phyloP scores from a whole-genome alignment of 805 yeast genomes.

The Babjeviella inositovora region DNA sequence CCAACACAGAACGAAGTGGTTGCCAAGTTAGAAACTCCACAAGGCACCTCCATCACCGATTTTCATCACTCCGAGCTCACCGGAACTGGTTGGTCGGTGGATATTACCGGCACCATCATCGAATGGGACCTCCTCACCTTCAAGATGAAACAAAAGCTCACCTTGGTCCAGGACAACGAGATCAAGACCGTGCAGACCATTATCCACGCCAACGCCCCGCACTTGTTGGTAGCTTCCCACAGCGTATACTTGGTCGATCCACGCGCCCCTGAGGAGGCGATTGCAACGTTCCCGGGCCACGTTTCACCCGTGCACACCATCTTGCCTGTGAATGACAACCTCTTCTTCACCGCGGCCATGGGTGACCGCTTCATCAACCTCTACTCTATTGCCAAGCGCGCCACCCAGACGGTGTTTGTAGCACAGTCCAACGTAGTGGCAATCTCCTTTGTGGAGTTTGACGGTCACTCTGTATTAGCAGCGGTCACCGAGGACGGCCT shows the following conservation, averaged over 20 bases:
- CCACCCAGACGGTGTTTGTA: constrained; percentile 42
- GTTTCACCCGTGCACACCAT: constrained; percentile 47
- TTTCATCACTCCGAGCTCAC: constrained; percentile 25
- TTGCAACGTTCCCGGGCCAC: constrained; percentile 59
- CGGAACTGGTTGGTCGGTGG: constrained; percentile 40
- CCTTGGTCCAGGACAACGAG: constrained; percentile 10
- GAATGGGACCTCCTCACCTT: constrained; percentile 45
- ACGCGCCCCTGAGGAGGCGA: constrained; percentile 14
- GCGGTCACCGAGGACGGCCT: constrained; percentile 63
- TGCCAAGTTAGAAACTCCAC: constrained; percentile 29
- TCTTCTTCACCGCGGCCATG: constrained; percentile 54
- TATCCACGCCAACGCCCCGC: constrained; percentile 8
- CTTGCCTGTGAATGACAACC: constrained; percentile 19
- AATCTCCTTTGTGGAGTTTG: constrained; percentile 19
- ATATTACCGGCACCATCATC: constrained; percentile 35
- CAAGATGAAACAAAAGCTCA: constrained; percentile 9
- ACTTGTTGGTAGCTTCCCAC: constrained; percentile 52
- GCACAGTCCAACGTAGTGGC: constrained; percentile 44
- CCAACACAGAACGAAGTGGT: constrained; percentile 46
- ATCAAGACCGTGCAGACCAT: constrained; percentile 14
- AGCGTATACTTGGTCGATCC: constrained; percentile 38
- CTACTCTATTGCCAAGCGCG: constrained; percentile 26
- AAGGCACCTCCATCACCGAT: constrained; percentile 29
- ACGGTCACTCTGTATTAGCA: constrained; percentile 19
- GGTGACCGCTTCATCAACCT: constrained; percentile 75